Percentiles rank a stretch among this genome's conserved stretches.
Evolutionary conservation across 345 rosid genomes (phyloP).

Genomic region (Streptanthus diversifolius): DNA sequence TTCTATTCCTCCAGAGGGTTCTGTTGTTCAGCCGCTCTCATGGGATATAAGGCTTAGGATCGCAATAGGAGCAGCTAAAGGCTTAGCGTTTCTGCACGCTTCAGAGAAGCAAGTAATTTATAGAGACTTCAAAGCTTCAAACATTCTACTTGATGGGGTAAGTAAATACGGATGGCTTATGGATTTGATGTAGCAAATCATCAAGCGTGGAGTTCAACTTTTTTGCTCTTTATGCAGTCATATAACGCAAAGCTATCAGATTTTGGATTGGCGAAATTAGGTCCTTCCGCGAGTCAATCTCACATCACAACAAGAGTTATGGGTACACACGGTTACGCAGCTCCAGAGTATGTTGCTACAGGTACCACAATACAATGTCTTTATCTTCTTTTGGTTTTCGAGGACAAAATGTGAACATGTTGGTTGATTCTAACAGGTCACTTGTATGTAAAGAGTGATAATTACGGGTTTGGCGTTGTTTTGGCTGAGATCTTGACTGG

Average conservation of each 20-base stretch:
- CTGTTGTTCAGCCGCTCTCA: slow-evolving; percentile 72
- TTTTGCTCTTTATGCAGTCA: slow-evolving; percentile 46
- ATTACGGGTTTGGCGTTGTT: slow-evolving; percentile 89
- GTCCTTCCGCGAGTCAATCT: slow-evolving; percentile 96
- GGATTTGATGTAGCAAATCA: slow-evolving; percentile 1
- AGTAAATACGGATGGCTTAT: background rate
- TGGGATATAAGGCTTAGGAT: slow-evolving; percentile 74
- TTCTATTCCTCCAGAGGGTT: slow-evolving; percentile 52
- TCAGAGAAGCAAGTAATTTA: slow-evolving; percentile 87
- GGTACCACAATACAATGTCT: slow-evolving; percentile 37
- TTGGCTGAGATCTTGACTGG: slow-evolving; percentile 82
- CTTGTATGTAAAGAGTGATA: slow-evolving; percentile 92
- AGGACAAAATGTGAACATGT: background rate
- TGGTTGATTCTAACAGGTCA: slow-evolving; percentile 59
- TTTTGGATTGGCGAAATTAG: slow-evolving; percentile 89
- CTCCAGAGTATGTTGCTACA: slow-evolving; percentile 97
- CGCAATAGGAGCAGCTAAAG: slow-evolving; percentile 79
- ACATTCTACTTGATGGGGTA: slow-evolving; percentile 90
- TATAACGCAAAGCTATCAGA: slow-evolving; percentile 89
- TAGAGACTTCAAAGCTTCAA: slow-evolving; percentile 91
- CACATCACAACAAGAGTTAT: slow-evolving; percentile 93
- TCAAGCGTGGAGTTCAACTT: background rate
- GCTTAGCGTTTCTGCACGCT: slow-evolving; percentile 71
- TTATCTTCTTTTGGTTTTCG: background rate
- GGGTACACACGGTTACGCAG: slow-evolving; percentile 95